phyloP scores from a whole-genome alignment of 352 stramenopile species.

The Phytophthora capsici region DNA sequence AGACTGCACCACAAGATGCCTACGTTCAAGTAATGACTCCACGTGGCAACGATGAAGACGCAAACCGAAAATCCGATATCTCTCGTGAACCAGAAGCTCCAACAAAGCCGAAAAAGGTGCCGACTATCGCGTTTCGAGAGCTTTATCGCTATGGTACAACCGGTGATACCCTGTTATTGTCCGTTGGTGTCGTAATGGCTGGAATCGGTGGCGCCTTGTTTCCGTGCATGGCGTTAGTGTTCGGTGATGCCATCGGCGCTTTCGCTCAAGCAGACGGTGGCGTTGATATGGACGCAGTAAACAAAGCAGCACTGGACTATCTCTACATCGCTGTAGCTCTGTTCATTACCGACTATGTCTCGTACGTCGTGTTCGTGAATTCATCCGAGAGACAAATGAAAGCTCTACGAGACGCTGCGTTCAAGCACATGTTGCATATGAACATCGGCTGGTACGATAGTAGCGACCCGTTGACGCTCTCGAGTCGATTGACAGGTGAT shows the following conservation, averaged over 20 bases:
- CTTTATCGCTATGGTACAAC: constrained; percentile 47
- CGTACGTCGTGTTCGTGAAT: constrained; percentile 41
- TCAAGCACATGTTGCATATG: constrained; percentile 50
- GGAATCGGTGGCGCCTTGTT: constrained; percentile 22
- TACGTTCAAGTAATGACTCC: not conserved
- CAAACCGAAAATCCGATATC: not conserved
- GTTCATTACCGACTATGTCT: constrained; percentile 44
- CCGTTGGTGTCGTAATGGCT: constrained; percentile 35
- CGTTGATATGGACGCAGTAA: constrained; percentile 29
- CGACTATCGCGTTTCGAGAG: constrained; percentile 29
- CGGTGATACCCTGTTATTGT: constrained; percentile 37
- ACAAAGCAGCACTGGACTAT: constrained; percentile 34
- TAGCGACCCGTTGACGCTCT: constrained; percentile 38
- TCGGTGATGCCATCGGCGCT: constrained; percentile 43
- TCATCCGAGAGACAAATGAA: constrained; percentile 51
- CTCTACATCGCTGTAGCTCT: constrained; percentile 39
- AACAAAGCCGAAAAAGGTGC: not conserved
- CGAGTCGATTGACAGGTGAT: constrained; percentile 38
- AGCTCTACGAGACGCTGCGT: constrained; percentile 29
- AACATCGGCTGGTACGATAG: constrained; percentile 57
- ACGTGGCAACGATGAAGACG: not conserved
- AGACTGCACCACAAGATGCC: not conserved
- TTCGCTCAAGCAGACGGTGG: constrained; percentile 29
- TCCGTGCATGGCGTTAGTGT: constrained; percentile 21
- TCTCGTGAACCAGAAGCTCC: not conserved